Evolutionary conservation across 2,329 filamentous ascomycete genomes (phyloP), one percentile per base, ranked within the genome.

Genomic region (Fusarium tjaetaba): DNA sequence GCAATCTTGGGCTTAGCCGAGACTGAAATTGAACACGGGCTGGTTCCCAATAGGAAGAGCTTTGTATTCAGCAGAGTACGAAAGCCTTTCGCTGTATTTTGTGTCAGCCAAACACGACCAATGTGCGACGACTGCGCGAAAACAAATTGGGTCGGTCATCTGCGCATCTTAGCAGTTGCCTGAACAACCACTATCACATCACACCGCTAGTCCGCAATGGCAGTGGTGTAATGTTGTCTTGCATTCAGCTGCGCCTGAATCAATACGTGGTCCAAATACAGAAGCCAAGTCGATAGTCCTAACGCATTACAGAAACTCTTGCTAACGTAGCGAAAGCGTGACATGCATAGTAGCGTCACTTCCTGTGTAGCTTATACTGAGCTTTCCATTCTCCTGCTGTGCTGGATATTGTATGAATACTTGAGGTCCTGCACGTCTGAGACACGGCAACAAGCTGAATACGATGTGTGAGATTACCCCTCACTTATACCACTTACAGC

Each of bases 381-480:
- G 1, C 9, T 28, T n/a, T n/a, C 7, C 18, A 1, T 9, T 14
- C 10, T 22, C 0, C 5, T n/a, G 4, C 14, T 9, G 2, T 4
- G n/a, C 18, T 13, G 2, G 7, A n/a, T 3, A 0, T 22, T 28
- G 51, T 53, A 39, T 7, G 14, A 28, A 18, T 53, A 53, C 51
- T 10, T 53, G 34, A 0, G 7, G 24, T 28, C 11, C 34, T 39
- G 51, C 24, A 28, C 7, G 24, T 5, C 34, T 53, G 51, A 53
- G 51, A 53, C 34, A 53, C 4, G 10, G 51, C 3, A n/a, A 7
- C 34, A 11, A 53, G 20, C 34, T 53, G 34, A 7, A 53, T 39
- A 39, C 24, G 34, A 39, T 28, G 51, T 53, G 51, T 53, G 34
- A 53, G 10, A 28, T 39, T 53, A 53, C 51, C 51, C 51, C 51